phyloP scores from a whole-genome alignment of 441 rosid species.

The Croton setiger region DNA sequence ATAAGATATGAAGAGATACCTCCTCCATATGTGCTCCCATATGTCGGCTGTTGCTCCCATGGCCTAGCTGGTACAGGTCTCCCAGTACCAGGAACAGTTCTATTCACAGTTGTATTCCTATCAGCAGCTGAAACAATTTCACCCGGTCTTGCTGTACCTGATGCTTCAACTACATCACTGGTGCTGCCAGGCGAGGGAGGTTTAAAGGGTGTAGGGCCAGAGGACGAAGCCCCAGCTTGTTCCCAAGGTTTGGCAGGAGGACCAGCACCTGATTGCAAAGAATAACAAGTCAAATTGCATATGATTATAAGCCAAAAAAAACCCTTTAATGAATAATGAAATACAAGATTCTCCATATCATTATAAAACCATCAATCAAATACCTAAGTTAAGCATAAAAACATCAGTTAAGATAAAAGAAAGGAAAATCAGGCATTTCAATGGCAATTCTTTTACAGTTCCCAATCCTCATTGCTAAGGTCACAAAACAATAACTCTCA shows the following conservation, averaged over 20 bases:
- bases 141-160: conserved; percentile 91
- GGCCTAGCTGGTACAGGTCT: conserved; percentile 88
- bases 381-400: neutral
- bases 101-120: conserved; percentile 39
- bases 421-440: neutral
- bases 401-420: neutral
- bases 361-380: neutral
- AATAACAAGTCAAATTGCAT: neutral
- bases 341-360: neutral
- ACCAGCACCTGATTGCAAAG: conserved; percentile 39
- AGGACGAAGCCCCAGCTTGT: conserved; percentile 55
- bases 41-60: conserved; percentile 72
- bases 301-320: neutral
- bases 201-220: conserved; percentile 82
- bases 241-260: conserved; percentile 97
- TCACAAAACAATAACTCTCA: neutral
- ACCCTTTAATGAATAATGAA: neutral
- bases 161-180: conserved; percentile 87
- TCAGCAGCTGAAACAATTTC: conserved; percentile 56
- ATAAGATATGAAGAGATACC: conserved; percentile 31
- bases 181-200: conserved; percentile 89
- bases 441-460: neutral
- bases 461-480: neutral
- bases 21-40: conserved; percentile 57
- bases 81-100: conserved; percentile 45